Evolutionary conservation across 1,284 basidiomycete genomes (phyloP).

Genomic region (Ceratorhiza oryzae-sativae): DNA sequence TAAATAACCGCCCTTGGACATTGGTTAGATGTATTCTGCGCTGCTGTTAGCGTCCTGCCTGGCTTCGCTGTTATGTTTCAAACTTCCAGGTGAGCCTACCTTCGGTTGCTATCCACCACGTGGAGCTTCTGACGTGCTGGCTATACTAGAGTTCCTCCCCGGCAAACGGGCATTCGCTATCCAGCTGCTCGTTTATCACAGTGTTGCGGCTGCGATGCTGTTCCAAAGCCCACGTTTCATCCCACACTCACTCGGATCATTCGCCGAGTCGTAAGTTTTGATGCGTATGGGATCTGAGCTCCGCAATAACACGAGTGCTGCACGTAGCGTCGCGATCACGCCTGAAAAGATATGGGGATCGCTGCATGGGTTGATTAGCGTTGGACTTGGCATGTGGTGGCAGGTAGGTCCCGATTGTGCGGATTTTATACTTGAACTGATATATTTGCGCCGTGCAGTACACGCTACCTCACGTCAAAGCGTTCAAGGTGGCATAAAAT

Average conservation of each 20-base stretch:
- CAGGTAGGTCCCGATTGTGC: slow-evolving; percentile 40
- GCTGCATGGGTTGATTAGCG: slow-evolving; percentile 44
- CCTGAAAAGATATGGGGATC: slow-evolving; percentile 45
- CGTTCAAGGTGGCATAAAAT: slow-evolving; percentile 21
- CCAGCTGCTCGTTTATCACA: slow-evolving; percentile 77
- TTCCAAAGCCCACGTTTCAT: slow-evolving; percentile 80
- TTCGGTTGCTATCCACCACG: slow-evolving; percentile 19
- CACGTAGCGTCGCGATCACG: slow-evolving; percentile 39
- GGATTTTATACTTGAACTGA: not conserved
- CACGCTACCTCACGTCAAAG: slow-evolving; percentile 20
- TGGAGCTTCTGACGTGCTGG: slow-evolving; percentile 19
- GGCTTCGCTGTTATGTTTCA: slow-evolving; percentile 64
- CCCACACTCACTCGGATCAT: slow-evolving; percentile 69
- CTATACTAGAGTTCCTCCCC: slow-evolving; percentile 72
- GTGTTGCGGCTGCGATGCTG: slow-evolving; percentile 72
- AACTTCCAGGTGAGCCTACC: slow-evolving; percentile 57
- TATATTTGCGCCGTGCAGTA: not conserved
- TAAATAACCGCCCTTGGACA: not conserved
- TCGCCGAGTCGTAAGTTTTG: slow-evolving; percentile 58
- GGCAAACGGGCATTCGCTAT: slow-evolving; percentile 84
- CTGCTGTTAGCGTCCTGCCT: slow-evolving; percentile 66
- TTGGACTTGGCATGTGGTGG: slow-evolving; percentile 46
- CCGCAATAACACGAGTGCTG: not conserved
- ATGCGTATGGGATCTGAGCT: not conserved
- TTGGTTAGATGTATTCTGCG: slow-evolving; percentile 66